Evolutionary conservation across 2,329 filamentous ascomycete genomes (phyloP), one percentile per base, ranked within the genome.

Genomic region (Coniochaeta sp.): DNA sequence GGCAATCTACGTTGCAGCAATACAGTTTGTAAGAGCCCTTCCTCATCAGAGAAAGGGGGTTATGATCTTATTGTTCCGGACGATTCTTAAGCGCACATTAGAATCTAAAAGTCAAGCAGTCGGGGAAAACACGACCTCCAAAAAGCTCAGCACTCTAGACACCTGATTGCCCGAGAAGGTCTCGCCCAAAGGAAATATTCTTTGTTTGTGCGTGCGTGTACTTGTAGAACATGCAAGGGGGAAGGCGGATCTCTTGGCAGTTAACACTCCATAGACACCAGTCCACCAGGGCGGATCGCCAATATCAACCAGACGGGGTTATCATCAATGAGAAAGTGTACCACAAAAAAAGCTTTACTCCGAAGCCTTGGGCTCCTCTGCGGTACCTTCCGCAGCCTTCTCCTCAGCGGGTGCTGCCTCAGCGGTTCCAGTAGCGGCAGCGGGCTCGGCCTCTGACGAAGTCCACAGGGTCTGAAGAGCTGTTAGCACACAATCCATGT

Each of bases 391-490:
- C 64, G 79, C 78, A 62, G 86, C 75, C 65, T 86, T 79, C 69
- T 81, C 79, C 70, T 86, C 85, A 62, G 81, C 73, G 62, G 85
- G 75, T 62, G 83, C 77, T 62, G 79, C 75, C 69, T 83, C 79
- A 63, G 75, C 75, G 64, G 77, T 66, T 54, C 68, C 74, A 62
- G 75, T 77, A 65, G 83, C 81, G 68, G 89, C 80, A 71, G 89
- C 79, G 69, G 90, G 86, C 84, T 98, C 95, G 66, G 93, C 91
- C 86, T 98, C 95, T 68, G 93, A 98, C 63, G 93, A 98, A 73
- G 95, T 98, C 95, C 95, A 98, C 78, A 98, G 92, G 68, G 95
- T 98, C 93, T 97, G 68, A 54, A 60, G 57, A 34, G 55, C 4
- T 36, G 66, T 77, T 68, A 78, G 76, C 57, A 58, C 30, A 42